Conservation (phyloP, 129 eudicot species). For the Erigeron canadensis region DNA sequence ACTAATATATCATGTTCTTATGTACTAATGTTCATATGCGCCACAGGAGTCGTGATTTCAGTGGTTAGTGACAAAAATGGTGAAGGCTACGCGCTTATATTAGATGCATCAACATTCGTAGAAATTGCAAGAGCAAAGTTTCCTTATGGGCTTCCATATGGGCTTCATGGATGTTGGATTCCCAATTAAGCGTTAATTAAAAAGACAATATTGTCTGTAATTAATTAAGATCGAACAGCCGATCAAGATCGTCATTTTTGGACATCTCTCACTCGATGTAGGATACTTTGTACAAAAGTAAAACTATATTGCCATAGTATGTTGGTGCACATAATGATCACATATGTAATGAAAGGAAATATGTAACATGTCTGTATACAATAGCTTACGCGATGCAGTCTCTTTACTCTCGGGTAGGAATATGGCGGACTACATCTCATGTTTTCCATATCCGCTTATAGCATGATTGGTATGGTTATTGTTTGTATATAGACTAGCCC, state of each 20-base stretch:
- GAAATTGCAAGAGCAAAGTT: constrained; percentile 98
- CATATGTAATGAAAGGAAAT: constrained; percentile 4
- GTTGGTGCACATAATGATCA: constrained; percentile 18
- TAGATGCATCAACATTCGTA: constrained; percentile 77
- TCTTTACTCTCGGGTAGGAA: too few species aligned
- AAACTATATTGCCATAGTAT: constrained; percentile 6
- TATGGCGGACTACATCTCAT: too few species aligned
- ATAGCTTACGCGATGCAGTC: not conserved
- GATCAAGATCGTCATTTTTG: not conserved
- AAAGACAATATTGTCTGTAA: not conserved
- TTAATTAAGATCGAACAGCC: too few species aligned
- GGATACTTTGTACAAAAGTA: constrained; percentile 1
- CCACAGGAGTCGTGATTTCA: constrained; percentile 85
- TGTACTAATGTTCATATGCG: not conserved
- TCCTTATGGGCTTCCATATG: constrained; percentile 98
- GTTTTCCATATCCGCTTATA: too few species aligned
- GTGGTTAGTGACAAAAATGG: constrained; percentile 83
- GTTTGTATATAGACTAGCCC: too few species aligned
- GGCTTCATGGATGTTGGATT: constrained; percentile 98
- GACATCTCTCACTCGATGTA: not conserved
- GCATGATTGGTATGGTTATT: too few species aligned
- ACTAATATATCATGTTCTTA: not conserved
- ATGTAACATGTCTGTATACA: not conserved
- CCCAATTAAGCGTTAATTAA: constrained; percentile 48
- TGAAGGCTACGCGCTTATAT: constrained; percentile 74